phyloP scores from a whole-genome alignment of 164 flowering plant genomes.

The Taxillus chinensis region DNA sequence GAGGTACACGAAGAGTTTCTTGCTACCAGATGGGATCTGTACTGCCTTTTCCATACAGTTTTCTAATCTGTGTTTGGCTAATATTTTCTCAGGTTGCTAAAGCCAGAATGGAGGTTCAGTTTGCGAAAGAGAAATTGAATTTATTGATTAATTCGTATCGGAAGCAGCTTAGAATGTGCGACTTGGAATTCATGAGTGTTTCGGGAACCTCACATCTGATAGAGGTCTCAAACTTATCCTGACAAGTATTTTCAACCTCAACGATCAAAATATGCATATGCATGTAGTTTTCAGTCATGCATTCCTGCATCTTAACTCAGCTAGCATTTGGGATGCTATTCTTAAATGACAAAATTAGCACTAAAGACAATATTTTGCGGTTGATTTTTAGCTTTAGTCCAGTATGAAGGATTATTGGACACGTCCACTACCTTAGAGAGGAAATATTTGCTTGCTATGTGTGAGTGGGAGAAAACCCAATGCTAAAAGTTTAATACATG shows the following conservation, averaged over 20 bases:
- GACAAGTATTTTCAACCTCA: background rate
- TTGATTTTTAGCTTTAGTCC: too few relatives aligned
- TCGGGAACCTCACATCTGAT: constrained; percentile 84
- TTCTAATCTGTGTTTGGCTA: background rate
- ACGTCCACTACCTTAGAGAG: too few relatives aligned
- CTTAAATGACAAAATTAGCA: too few relatives aligned
- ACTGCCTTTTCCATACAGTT: background rate
- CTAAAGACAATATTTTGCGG: too few relatives aligned
- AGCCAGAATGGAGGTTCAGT: constrained; percentile 39
- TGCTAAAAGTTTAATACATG: too few relatives aligned
- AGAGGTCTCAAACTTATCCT: constrained; percentile 42
- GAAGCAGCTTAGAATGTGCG: constrained; percentile 55
- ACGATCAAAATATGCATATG: background rate
- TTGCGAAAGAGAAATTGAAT: constrained; percentile 55
- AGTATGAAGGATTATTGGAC: too few relatives aligned
- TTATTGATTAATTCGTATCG: constrained; percentile 44
- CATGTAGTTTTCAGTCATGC: background rate
- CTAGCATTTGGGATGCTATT: too few relatives aligned
- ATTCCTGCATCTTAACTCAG: too few relatives aligned
- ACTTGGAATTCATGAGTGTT: constrained; percentile 64
- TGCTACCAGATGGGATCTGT: background rate
- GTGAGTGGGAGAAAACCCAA: too few relatives aligned
- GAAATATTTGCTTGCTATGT: too few relatives aligned
- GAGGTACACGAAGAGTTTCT: constrained; percentile 38
- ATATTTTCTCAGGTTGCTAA: constrained; percentile 36